Base-by-base conservation (phyloP, 768 basidiomycete species). In the Ramaria rubella region DNA sequence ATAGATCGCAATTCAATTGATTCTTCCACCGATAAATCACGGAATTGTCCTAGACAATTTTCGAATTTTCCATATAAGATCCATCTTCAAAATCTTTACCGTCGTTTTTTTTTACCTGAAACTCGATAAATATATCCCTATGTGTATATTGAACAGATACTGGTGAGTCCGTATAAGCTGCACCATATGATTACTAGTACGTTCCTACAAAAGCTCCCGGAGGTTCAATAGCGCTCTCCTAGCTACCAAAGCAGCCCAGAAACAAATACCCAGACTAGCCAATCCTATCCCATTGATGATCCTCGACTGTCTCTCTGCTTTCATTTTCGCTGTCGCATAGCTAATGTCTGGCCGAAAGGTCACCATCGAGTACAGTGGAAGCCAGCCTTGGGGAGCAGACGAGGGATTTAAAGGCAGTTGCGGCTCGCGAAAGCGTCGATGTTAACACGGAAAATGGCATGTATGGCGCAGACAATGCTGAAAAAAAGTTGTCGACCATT, bases 261-360 rank as follows among this genome's bases (percentile, higher is more conserved):
- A 49, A 36, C 57, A 51, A 34, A 52, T 46, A 19, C 58, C 58
- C 14, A 61, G 21, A n/a, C 52, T 59, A 29, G 75, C 65, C 75
- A 79, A 78, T 23, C 77, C 79, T 14, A 77, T 65, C 49, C 69
- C 66, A 51, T 73, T 68, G 59, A 97, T 72, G 52, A 90, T 76
- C 29, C 67, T 69, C 19, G 78, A 73, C 72, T 99, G 95, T 67
- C 77, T 73, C 59, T 70, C 75, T 56, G 86, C 86, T 69, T 83
- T 85, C 66, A 75, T 77, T 67, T 81, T 80, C 21, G 86, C 94
- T 49, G 82, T 84, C 55, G 85, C 83, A 67, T 99, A 99, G 68
- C 85, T 86, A 64, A 99, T 82, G 71, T 98, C 95, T 50, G 93
- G 91, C 40, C 95, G 81, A 75, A 99, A 99, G 43, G 95, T 97